phyloP scores from a whole-genome alignment of 2,329 filamentous ascomycete genomes.

The Cladophialophora psammophila region DNA sequence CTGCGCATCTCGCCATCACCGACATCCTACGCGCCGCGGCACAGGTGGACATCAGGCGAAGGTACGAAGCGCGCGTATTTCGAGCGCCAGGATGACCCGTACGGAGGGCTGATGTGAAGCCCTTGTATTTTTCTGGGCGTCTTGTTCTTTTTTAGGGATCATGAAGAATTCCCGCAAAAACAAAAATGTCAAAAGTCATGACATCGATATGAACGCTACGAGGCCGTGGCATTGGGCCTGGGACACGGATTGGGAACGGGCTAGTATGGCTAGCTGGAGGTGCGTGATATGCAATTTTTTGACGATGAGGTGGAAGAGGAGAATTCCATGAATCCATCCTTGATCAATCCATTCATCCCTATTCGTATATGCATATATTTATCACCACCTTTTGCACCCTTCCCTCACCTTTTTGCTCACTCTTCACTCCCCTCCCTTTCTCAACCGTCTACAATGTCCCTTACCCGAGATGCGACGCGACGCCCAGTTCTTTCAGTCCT shows the following conservation, averaged over 20 bases:
- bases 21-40: background rate
- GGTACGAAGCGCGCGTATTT: constrained; percentile 15
- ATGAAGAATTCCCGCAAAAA: background rate
- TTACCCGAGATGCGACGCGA: too few relatives aligned
- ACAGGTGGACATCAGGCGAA: constrained; percentile 6
- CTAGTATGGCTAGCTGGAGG: constrained; percentile 1
- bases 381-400: background rate
- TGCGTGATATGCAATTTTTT: background rate
- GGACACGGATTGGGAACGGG: background rate
- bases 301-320: too few relatives aligned
- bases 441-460: too few relatives aligned
- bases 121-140: background rate
- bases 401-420: too few relatives aligned
- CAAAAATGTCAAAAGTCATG: background rate
- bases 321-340: background rate
- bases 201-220: background rate
- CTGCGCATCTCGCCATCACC: constrained; percentile 25
- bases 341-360: background rate
- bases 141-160: background rate
- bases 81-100: constrained; percentile 32
- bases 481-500: too few relatives aligned
- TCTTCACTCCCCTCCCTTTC: too few relatives aligned
- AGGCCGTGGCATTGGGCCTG: background rate
- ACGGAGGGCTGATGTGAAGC: constrained; percentile 32
- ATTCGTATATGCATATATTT: background rate